Evolutionary conservation across 169 alveolate species (phyloP).

Genomic region (Plasmodium coatneyi): DNA sequence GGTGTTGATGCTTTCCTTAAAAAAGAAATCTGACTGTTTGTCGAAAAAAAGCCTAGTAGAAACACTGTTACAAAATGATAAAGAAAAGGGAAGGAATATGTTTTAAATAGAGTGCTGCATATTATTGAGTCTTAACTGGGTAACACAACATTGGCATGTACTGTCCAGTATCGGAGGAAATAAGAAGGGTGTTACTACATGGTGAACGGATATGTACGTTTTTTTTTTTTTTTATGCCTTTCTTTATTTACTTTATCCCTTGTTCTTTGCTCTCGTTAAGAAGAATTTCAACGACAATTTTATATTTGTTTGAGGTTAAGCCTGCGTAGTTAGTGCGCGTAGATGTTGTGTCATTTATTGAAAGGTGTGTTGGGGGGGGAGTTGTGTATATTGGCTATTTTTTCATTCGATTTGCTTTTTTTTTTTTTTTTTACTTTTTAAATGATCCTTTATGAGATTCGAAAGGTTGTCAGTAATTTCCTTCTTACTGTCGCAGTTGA

Average conservation of each 20-base stretch:
- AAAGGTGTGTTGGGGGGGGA: not conserved
- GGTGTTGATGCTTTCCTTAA: constrained; percentile 35
- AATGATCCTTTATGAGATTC: constrained; percentile 43
- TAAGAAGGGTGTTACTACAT: not conserved
- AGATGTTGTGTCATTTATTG: not conserved
- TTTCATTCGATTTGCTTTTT: not conserved
- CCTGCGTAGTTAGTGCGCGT: constrained; percentile 9
- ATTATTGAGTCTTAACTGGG: not conserved
- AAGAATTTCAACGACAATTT: constrained; percentile 57
- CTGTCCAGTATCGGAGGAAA: not conserved
- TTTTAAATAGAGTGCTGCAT: not conserved
- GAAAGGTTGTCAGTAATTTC: constrained; percentile 34
- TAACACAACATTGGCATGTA: not conserved
- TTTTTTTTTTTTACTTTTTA: constrained; percentile 57
- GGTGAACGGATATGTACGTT: not conserved
- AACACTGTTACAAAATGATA: constrained; percentile 19
- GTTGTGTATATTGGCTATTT: not conserved
- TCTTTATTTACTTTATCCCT: constrained; percentile 40
- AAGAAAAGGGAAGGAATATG: not conserved
- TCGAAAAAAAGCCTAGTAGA: constrained; percentile 49
- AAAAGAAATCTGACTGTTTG: constrained; percentile 60
- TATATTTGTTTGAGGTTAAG: constrained; percentile 44
- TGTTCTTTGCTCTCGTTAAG: constrained; percentile 57
- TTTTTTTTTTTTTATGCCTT: not conserved
- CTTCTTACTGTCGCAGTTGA: constrained; percentile 6